Base-by-base conservation (phyloP, 2,329 filamentous ascomycete species). In the Ophioceras dolichostomum region DNA sequence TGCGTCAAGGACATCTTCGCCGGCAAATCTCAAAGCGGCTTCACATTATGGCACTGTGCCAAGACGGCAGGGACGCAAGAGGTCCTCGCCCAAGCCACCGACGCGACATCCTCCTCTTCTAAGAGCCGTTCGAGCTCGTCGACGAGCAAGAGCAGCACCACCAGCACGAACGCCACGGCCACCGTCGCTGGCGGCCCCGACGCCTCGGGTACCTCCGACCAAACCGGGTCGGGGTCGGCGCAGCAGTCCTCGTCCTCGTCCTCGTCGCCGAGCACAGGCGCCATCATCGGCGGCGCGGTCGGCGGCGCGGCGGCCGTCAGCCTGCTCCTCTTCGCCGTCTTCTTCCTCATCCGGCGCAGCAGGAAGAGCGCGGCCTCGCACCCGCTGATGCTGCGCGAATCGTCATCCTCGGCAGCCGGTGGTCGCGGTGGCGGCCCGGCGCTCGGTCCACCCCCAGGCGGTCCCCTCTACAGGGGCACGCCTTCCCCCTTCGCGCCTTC, bases 271-370 rank as follows among this genome's bases (percentile, higher is more conserved):
- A 44, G 44, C 19, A 38, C 46, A 5, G 55, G 50, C 20, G 42
- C 55, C 39, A 56, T 58, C 28, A 50, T 49, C 4, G 55, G 55
- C 21, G 55, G 55, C 26, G 55, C 52, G 7, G 49, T 58, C 3
- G 54, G 48, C 39, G 55, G 48, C 13, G 32, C 53, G 1, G 51
- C 39, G 19, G 47, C 47, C n/a, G 32, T 59, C 18, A 54, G 39
- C 13, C 40, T 56, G 5, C 44, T 57, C 39, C 40, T 36, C 36
- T 32, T 52, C n/a, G 51, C 42, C 29, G 45, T 47, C 40, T 50
- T 54, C 38, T 47, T 51, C 35, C 22, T 59, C n/a, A 34, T 51
- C 26, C 55, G 54, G 22, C 43, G 46, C 33, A 48, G 43, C 28
- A 48, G 42, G 31, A 48, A 50, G 29, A 41, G 12, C 34, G 21